Conservation (phyloP, 495 filamentous ascomycete species). For the Penicillium odoratum region DNA sequence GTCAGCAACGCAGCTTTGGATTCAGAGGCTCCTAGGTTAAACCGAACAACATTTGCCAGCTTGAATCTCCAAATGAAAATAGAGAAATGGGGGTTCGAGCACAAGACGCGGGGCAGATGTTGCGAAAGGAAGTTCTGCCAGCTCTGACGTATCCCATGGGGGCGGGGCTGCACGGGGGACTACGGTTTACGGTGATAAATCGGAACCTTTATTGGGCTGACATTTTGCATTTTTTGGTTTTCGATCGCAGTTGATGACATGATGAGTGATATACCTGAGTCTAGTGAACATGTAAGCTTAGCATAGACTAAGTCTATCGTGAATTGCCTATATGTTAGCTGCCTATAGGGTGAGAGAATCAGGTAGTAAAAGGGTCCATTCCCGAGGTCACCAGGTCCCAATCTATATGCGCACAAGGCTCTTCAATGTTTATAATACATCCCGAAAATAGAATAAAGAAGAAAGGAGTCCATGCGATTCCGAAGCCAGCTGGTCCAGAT, state of each 20-base stretch:
- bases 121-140: constrained; percentile 22
- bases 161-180: constrained; percentile 26
- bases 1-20: constrained; percentile 20
- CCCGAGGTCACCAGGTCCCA: background rate
- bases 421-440: constrained; percentile 23
- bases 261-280: background rate
- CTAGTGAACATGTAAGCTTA: background rate
- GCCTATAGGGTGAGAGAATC: background rate
- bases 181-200: constrained; percentile 33
- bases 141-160: constrained; percentile 31
- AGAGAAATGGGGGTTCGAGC: constrained; percentile 6
- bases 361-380: background rate
- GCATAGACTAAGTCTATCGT: background rate
- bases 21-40: constrained; percentile 15
- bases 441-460: constrained; percentile 13
- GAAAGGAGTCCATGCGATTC: constrained; percentile 16
- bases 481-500: constrained; percentile 18
- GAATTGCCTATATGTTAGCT: background rate
- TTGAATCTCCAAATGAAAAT: constrained; percentile 3
- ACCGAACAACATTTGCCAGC: constrained; percentile 16
- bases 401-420: constrained; percentile 24
- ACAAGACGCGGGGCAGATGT: constrained; percentile 22
- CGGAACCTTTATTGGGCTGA: constrained; percentile 23
- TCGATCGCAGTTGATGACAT: background rate
- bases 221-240: constrained; percentile 12